Evolutionary conservation across 805 yeast species (phyloP).

Genomic region (Schwanniomyces vanrijiae): DNA sequence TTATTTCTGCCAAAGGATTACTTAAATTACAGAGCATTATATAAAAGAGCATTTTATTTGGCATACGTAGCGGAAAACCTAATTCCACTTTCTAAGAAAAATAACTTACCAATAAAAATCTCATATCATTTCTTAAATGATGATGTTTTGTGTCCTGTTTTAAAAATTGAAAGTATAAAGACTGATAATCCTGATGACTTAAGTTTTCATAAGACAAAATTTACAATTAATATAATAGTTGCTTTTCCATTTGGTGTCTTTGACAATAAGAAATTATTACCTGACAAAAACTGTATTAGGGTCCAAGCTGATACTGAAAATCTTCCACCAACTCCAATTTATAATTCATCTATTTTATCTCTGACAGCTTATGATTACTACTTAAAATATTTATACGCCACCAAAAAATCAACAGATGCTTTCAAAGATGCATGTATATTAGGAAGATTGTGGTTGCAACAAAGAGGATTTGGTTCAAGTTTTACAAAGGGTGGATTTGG

Average conservation of each 20-base stretch:
- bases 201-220: constrained; percentile 62
- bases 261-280: constrained; percentile 72
- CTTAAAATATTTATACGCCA: constrained; percentile 71
- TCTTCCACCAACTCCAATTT: constrained; percentile 78
- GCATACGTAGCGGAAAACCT: constrained; percentile 75
- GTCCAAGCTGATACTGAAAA: constrained; percentile 49
- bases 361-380: constrained; percentile 68
- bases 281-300: constrained; percentile 80
- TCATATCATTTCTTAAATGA: constrained; percentile 70
- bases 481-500: constrained; percentile 82
- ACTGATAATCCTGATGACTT: constrained; percentile 52
- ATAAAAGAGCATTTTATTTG: constrained; percentile 85
- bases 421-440: constrained; percentile 85
- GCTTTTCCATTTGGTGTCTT: constrained; percentile 73
- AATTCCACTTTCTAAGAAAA: constrained; percentile 50
- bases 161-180: constrained; percentile 58
- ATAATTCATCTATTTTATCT: constrained; percentile 78
- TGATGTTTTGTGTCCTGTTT: constrained; percentile 73
- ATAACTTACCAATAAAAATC: constrained; percentile 59
- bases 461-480: constrained; percentile 73
- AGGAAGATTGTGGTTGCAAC: constrained; percentile 88
- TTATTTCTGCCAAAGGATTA: constrained; percentile 85
- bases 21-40: constrained; percentile 83
- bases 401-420: constrained; percentile 73
- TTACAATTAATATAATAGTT: constrained; percentile 68